Conservation (phyloP, 257 asterid genomes). For the Lycium ferocissimum region DNA sequence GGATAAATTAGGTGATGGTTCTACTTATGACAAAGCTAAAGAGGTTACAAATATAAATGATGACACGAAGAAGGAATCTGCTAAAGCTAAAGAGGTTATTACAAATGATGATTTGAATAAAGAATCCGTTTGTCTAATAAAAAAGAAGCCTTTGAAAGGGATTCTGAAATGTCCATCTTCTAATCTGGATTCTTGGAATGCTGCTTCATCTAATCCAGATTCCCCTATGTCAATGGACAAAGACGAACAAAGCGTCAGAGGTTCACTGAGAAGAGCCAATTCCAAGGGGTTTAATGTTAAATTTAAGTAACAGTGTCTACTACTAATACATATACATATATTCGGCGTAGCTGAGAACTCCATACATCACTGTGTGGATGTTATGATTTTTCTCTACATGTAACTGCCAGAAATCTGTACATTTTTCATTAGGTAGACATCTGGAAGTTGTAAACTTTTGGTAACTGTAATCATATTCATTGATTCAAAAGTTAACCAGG, state of each 20-base stretch:
- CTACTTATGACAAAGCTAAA: slow-evolving; percentile 24
- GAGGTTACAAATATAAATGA: background rate
- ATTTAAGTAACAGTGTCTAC: slow-evolving; percentile 41
- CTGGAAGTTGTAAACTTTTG: slow-evolving; percentile 25
- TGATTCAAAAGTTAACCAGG: background rate
- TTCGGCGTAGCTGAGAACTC: slow-evolving; percentile 11
- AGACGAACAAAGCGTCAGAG: slow-evolving; percentile 17
- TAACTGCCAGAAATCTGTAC: slow-evolving; percentile 24
- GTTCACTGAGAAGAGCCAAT: slow-evolving; percentile 59
- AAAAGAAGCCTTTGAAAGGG: slow-evolving; percentile 57
- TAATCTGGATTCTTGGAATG: slow-evolving; percentile 32
- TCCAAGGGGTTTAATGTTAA: slow-evolving; percentile 76
- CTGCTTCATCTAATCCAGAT: slow-evolving; percentile 33
- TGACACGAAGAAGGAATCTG: slow-evolving; percentile 33
- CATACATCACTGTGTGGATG: slow-evolving; percentile 8
- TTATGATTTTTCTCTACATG: background rate
- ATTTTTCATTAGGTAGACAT: slow-evolving; percentile 23
- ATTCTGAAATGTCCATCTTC: slow-evolving; percentile 60
- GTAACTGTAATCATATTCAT: slow-evolving; percentile 13
- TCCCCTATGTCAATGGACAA: slow-evolving; percentile 37
- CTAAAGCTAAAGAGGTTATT: slow-evolving; percentile 8
- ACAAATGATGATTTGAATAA: slow-evolving; percentile 36
- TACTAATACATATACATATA: background rate
- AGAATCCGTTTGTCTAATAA: slow-evolving; percentile 2
- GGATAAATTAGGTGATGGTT: slow-evolving; percentile 35